Evolutionary conservation across 768 basidiomycete species (phyloP).

Genomic region (Floccularia luteovirens): DNA sequence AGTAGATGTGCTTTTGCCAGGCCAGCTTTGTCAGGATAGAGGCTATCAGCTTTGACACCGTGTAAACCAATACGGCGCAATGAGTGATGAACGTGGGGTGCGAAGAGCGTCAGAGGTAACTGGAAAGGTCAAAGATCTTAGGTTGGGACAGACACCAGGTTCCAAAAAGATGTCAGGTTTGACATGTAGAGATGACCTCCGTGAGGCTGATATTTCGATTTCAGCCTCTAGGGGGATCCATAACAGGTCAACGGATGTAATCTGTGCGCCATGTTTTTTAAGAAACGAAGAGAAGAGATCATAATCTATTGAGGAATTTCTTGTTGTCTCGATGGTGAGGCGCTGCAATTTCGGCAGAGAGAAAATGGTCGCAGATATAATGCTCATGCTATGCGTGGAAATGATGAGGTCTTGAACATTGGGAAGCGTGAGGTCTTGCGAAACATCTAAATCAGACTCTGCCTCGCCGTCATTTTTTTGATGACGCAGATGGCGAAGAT

Average conservation of each 20-base stretch:
- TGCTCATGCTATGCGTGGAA: conserved; percentile 27
- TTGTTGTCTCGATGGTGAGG: conserved; percentile 29
- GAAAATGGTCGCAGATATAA: conserved; percentile 29
- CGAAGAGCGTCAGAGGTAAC: conserved; percentile 22
- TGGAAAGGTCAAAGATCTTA: conserved; percentile 35
- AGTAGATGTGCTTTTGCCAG: conserved; percentile 29
- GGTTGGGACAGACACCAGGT: conserved; percentile 33
- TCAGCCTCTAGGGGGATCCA: conserved; percentile 25
- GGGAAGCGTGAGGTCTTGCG: conserved; percentile 25
- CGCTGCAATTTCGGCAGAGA: conserved; percentile 33
- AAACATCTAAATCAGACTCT: conserved; percentile 8
- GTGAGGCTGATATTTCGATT: conserved; percentile 15
- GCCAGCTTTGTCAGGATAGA: conserved; percentile 35
- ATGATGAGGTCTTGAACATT: conserved; percentile 33
- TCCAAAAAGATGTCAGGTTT: conserved; percentile 35
- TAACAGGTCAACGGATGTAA: conserved; percentile 32
- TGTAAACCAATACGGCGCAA: conserved; percentile 42
- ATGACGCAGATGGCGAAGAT: conserved; percentile 29
- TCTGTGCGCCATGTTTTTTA: conserved; percentile 27
- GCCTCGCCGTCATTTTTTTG: conserved; percentile 14
- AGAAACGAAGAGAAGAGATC: conserved; percentile 28
- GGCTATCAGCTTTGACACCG: conserved; percentile 28
- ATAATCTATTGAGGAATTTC: conserved; percentile 10
- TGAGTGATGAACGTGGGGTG: conserved; percentile 19
- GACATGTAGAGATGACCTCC: conserved; percentile 21